These are phyloP conservation scores for Malus domestica DNA, from an alignment of 306 rosid genomes.

Conservation along the genomic window ASM211411v1 NC_041797.1:10649501-10650000, in stretches of 20 bases:
- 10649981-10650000: neutral
- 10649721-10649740: constrained; percentile 77
- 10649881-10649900: neutral
- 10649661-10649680: constrained; percentile 92
- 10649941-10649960: neutral
- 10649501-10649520: neutral
- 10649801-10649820: constrained; percentile 57
- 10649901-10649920: neutral
- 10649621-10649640: neutral
- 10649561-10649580: neutral
- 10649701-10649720: constrained; percentile 40
- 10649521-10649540: neutral
- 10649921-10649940: neutral
- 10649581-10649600: neutral
- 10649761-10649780: constrained; percentile 66
- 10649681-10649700: constrained; percentile 56
- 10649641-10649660: constrained; percentile 56
- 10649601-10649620: neutral
- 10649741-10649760: constrained; percentile 85
- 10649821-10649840: constrained; percentile 22
- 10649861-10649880: constrained; percentile 3
- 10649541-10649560: neutral
- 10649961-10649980: neutral
- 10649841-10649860: constrained; percentile 8
- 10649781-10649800: constrained; percentile 92